Conservation (phyloP, 345 rosid genomes). For the Eucalyptus marginata region DNA sequence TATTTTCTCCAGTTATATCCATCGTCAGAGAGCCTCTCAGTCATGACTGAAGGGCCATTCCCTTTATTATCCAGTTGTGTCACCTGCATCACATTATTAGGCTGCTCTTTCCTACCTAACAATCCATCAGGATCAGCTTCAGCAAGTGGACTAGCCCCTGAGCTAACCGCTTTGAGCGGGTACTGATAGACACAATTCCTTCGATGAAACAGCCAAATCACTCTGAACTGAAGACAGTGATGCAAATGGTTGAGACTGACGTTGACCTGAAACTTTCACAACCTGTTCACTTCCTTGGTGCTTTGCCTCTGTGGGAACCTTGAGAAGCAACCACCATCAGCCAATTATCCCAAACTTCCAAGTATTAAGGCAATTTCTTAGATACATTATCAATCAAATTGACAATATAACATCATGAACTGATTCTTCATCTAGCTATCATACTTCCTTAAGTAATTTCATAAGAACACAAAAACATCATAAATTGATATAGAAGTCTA, state of each 20-base stretch:
- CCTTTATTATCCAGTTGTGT: slow-evolving; percentile 46
- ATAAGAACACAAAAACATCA: background rate
- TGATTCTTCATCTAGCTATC: background rate
- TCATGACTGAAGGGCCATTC: slow-evolving; percentile 23
- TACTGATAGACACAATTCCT: slow-evolving; percentile 50
- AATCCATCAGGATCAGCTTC: slow-evolving; percentile 59
- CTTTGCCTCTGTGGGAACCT: slow-evolving; percentile 68
- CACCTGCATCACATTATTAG: slow-evolving; percentile 17
- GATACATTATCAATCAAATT: background rate
- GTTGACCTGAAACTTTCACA: slow-evolving; percentile 31
- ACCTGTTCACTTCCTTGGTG: slow-evolving; percentile 37
- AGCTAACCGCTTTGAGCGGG: slow-evolving; percentile 22
- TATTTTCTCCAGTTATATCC: slow-evolving; percentile 99
- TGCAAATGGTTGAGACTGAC: slow-evolving; percentile 25
- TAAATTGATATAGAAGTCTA: background rate
- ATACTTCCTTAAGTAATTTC: background rate
- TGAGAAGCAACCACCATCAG: slow-evolving; percentile 25
- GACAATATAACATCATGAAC: background rate
- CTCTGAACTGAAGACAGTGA: slow-evolving; percentile 32
- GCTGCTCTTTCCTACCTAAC: slow-evolving; percentile 27
- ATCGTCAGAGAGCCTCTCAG: slow-evolving; percentile 48
- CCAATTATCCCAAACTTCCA: background rate
- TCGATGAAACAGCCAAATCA: slow-evolving; percentile 60
- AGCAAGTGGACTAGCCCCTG: slow-evolving; percentile 22
- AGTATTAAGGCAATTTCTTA: background rate